A percentile compares a stretch with the other conserved stretches of the same genome.
These are phyloP conservation scores for Ascochyta viciae-villosae DNA, from an alignment of 2,329 filamentous ascomycete genomes.

Conservation along the genomic window DNA sequence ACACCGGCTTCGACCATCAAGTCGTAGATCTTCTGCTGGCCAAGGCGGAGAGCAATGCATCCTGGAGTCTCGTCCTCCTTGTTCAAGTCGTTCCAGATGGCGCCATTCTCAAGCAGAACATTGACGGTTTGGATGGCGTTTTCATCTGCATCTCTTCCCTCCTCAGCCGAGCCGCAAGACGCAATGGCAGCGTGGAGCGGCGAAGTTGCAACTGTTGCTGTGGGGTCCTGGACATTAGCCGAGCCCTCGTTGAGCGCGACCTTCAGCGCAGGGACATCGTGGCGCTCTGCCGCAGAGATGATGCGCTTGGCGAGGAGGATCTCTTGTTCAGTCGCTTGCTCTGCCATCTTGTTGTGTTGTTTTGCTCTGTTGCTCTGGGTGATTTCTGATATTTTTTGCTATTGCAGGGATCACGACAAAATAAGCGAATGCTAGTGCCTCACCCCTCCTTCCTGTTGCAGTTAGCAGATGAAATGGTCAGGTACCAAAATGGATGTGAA, in stretches of 20 bases:
- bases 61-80: slow-evolving; percentile 49
- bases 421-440: slow-evolving; percentile 24
- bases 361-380: slow-evolving; percentile 1
- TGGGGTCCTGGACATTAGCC: slow-evolving; percentile 48
- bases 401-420: slow-evolving; percentile 21
- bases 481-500: background rate
- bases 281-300: slow-evolving; percentile 45
- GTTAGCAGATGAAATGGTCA: background rate
- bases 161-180: slow-evolving; percentile 39
- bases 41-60: slow-evolving; percentile 44
- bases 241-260: slow-evolving; percentile 47
- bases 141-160: slow-evolving; percentile 37
- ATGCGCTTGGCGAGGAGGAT: slow-evolving; percentile 48
- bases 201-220: slow-evolving; percentile 42
- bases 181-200: slow-evolving; percentile 47
- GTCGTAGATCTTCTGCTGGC: slow-evolving; percentile 45
- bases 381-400: slow-evolving; percentile 9
- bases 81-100: slow-evolving; percentile 50
- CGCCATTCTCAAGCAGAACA: slow-evolving; percentile 46
- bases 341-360: slow-evolving; percentile 30
- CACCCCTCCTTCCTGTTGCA: slow-evolving; percentile 17
- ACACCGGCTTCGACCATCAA: slow-evolving; percentile 49
- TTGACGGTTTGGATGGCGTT: slow-evolving; percentile 41
- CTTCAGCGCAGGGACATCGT: slow-evolving; percentile 43
- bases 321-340: slow-evolving; percentile 45